These are phyloP conservation scores for Drosera capensis DNA, from an alignment of 148 eudicot genomes.

Conservation along the genomic window DNA sequence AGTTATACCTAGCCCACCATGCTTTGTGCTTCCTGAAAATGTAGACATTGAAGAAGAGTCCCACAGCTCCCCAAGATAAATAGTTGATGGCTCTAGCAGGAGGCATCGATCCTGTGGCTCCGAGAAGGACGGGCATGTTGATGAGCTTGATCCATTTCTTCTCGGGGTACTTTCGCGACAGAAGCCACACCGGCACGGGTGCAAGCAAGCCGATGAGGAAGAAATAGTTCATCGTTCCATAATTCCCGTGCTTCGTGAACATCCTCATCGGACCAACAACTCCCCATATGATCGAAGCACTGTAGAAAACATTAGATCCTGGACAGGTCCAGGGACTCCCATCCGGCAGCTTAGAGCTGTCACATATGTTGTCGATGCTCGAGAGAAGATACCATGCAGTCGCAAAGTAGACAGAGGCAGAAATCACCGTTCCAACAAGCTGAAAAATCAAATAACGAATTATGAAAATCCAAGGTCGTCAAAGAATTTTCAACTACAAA, in stretches of 20 bases:
- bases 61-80: neutral
- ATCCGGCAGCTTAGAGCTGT: neutral
- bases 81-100: slow-evolving; percentile 17
- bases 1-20: neutral
- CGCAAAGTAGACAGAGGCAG: slow-evolving; percentile 2
- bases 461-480: neutral
- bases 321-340: neutral
- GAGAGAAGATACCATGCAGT: neutral
- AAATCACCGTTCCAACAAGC: neutral
- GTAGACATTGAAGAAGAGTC: neutral
- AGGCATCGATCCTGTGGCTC: neutral
- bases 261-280: neutral
- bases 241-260: neutral
- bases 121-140: neutral
- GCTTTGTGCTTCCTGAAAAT: neutral
- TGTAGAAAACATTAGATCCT: neutral
- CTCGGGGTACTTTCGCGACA: neutral
- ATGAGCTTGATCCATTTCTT: neutral
- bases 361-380: neutral
- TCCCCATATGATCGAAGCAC: neutral
- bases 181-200: neutral
- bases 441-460: neutral
- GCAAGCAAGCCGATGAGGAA: neutral
- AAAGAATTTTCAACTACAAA: neutral
- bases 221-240: neutral